Base-by-base conservation (phyloP, 345 rosid genomes). In the Trapa bicornis region DNA sequence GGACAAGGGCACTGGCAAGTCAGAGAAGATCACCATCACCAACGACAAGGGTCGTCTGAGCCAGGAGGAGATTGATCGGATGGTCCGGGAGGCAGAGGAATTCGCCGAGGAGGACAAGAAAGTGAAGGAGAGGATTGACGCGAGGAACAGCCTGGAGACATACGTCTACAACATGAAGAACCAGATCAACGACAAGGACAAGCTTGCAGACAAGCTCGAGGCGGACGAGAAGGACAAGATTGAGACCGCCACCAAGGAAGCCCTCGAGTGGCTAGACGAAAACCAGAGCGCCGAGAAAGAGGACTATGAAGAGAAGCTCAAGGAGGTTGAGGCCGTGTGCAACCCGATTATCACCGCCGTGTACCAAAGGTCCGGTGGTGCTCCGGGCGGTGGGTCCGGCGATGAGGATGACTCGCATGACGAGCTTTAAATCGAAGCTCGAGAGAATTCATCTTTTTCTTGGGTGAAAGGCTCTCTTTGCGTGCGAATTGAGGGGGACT, bases 91-190 rank as follows among this genome's bases (percentile, higher is more conserved):
- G 74, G 98, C 97, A 0, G 97, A 93, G 60, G 98, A 93, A 74
- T 93, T 88, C 39, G 96, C 98, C 0, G 98, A 93, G 78, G 98
- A 90, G 74, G 98, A 93, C 80, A 93, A 87, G 84, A 90, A 86
- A 79, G 89, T 90, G 64, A 88, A 90, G 83, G 98, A 93, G 82
- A 90, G 66, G 69, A 87, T 93, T 6, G 98, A 93, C 54, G 96
- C 98, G 0, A 91, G 98, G 17, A 93, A 93, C 82, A 69, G 89
- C 71, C 79, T 93, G 0, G 98, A 93, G 79, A 90, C 97, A 0
- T 93, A 93, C 6, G 66, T 88, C 9, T 90, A 90, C 80, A 93
- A 93, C 96, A 85, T 93, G 98, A 93, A 88, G 74, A 93, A 88
- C 89, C 97, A 90, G 84, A 76, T 90, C 50, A 84, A 38, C 37